phyloP scores from a whole-genome alignment of 306 rosid genomes.

The Abrus pulchellus region DNA sequence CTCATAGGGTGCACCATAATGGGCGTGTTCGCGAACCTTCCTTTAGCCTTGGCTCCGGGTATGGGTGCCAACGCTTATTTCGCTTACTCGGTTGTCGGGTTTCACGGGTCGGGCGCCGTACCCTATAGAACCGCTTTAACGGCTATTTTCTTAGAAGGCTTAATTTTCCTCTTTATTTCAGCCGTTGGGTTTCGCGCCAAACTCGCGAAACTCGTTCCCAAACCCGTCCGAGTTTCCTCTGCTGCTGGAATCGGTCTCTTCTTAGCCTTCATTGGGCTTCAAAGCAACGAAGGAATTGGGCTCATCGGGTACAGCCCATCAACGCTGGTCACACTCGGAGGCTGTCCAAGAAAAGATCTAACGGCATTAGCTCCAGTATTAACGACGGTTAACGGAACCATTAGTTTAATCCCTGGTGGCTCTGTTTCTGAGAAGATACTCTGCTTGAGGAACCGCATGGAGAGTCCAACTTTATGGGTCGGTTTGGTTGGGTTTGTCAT shows the following conservation, averaged over 20 bases:
- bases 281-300: conserved; percentile 84
- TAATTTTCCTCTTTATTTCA: conserved; percentile 67
- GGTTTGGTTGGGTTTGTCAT: conserved; percentile 79
- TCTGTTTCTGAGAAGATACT: conserved; percentile 60
- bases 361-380: conserved; percentile 67
- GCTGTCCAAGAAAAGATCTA: conserved; percentile 63
- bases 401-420: conserved; percentile 60
- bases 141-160: conserved; percentile 80
- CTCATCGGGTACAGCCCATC: conserved; percentile 78
- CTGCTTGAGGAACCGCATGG: conserved; percentile 69
- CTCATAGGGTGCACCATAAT: conserved; percentile 75
- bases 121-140: conserved; percentile 72
- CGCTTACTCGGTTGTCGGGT: conserved; percentile 91
- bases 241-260: conserved; percentile 90
- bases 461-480: conserved; percentile 85
- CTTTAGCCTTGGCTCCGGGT: conserved; percentile 88
- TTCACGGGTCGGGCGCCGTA: conserved; percentile 83
- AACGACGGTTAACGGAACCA: conserved; percentile 62
- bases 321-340: conserved; percentile 78
- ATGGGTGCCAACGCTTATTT: conserved; percentile 94
- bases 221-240: conserved; percentile 81
- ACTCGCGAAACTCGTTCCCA: conserved; percentile 83
- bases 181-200: conserved; percentile 78
- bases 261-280: conserved; percentile 86
- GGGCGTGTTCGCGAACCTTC: conserved; percentile 87